phyloP scores from a whole-genome alignment of 2,329 filamentous ascomycete species.

The Apiospora malaysiana region DNA sequence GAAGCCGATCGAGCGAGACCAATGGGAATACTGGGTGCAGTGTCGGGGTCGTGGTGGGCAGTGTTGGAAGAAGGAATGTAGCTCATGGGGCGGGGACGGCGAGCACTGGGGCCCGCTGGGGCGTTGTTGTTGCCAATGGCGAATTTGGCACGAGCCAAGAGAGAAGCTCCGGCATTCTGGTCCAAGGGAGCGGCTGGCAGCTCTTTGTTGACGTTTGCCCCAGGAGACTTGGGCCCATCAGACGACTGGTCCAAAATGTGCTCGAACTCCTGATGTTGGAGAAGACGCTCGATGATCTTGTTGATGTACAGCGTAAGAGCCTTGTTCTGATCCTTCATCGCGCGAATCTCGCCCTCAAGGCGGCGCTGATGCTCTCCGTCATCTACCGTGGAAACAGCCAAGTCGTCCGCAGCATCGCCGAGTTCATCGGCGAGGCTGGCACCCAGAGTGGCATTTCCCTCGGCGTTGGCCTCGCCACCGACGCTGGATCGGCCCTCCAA shows the following conservation, averaged over 20 bases:
- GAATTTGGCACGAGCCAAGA: constrained; percentile 67
- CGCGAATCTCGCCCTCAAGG: constrained; percentile 79
- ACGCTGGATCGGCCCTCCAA: constrained; percentile 58
- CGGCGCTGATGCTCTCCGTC: constrained; percentile 68
- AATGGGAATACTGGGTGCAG: constrained; percentile 78
- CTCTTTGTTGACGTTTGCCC: constrained; percentile 76
- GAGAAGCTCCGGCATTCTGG: constrained; percentile 53
- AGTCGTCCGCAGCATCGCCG: constrained; percentile 66
- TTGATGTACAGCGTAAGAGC: constrained; percentile 97
- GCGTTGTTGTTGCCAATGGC: constrained; percentile 4
- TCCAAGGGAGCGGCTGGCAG: constrained; percentile 73
- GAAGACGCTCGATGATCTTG: constrained; percentile 94
- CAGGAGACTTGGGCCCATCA: constrained; percentile 57
- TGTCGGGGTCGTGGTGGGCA: constrained; percentile 69
- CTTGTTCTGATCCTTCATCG: constrained; percentile 92
- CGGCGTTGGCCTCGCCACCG: constrained; percentile 34
- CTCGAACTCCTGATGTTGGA: constrained; percentile 95
- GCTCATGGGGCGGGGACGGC: constrained; percentile 61
- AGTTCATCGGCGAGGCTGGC: constrained; percentile 87
- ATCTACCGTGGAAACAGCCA: constrained; percentile 62
- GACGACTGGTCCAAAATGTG: constrained; percentile 85
- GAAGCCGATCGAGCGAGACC: constrained; percentile 60
- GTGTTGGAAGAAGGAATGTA: constrained; percentile 54
- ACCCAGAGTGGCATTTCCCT: constrained; percentile 39
- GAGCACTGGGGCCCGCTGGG: constrained; percentile 32